Evolutionary conservation across 163 green algal species (phyloP).

Genomic region (Scenedesmus sp.): DNA sequence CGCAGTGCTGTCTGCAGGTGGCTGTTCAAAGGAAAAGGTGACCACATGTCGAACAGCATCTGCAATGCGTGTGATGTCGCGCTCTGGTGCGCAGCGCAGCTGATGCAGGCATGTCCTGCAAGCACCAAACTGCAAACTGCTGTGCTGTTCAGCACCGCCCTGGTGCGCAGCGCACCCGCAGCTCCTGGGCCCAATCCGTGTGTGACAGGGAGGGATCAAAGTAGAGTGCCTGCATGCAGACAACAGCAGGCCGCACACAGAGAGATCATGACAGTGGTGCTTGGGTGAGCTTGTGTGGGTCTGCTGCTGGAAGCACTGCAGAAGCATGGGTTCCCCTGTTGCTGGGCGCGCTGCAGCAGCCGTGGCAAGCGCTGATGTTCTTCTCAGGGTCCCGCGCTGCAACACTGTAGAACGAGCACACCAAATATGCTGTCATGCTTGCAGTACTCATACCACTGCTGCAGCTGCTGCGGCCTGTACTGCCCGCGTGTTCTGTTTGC

Average conservation of each 20-base stretch:
- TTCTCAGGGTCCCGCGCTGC: too few relatives aligned
- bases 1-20: too few relatives aligned
- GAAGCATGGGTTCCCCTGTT: too few relatives aligned
- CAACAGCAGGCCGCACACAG: background rate
- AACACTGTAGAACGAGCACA: too few relatives aligned
- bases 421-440: background rate
- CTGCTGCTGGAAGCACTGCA: too few relatives aligned
- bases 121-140: background rate
- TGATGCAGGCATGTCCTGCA: too few relatives aligned
- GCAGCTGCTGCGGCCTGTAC: background rate
- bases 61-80: too few relatives aligned
- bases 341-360: too few relatives aligned
- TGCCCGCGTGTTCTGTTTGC: background rate
- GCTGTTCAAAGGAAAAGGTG: too few relatives aligned
- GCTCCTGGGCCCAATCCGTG: slow-evolving; percentile 54
- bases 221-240: slow-evolving; percentile 36
- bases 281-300: background rate
- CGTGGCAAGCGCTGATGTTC: too few relatives aligned
- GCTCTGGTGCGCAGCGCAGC: too few relatives aligned
- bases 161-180: slow-evolving; percentile 39
- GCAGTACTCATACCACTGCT: background rate
- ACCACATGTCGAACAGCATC: too few relatives aligned
- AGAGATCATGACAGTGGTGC: background rate
- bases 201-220: slow-evolving; percentile 54
- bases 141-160: background rate